Evolutionary conservation across 2,329 filamentous ascomycete species (phyloP).

Genomic region (Lecanicillium sp.): DNA sequence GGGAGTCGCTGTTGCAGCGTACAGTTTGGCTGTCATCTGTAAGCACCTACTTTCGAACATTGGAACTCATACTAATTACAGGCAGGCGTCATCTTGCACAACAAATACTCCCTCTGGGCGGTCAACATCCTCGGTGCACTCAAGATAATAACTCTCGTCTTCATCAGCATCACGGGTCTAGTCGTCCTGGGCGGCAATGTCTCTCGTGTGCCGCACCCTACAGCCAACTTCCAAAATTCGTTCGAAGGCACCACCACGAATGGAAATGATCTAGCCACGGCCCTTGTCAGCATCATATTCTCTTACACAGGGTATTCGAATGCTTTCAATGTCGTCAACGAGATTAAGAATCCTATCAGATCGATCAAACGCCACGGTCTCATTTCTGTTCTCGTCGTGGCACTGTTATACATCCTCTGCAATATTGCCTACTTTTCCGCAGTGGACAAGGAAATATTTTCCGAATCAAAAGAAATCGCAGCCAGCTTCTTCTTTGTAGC

Average conservation of each 20-base stretch:
- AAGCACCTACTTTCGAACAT: conserved; percentile 15
- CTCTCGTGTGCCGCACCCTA: conserved; percentile 21
- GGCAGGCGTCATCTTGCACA: conserved; percentile 40
- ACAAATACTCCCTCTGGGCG: conserved; percentile 47
- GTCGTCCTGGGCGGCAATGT: conserved; percentile 45
- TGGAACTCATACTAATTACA: background rate
- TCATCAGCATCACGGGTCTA: conserved; percentile 52
- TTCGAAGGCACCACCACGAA: conserved; percentile 26
- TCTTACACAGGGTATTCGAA: conserved; percentile 51
- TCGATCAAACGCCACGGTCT: conserved; percentile 43
- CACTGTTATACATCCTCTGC: conserved; percentile 48
- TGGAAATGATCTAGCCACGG: conserved; percentile 31
- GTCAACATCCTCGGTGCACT: conserved; percentile 50
- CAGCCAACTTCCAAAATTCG: conserved; percentile 26
- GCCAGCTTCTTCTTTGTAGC: conserved; percentile 52
- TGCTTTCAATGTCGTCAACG: conserved; percentile 55
- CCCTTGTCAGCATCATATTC: conserved; percentile 51
- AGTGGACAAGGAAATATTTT: conserved; percentile 46
- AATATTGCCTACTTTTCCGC: conserved; percentile 56
- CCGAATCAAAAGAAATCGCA: conserved; percentile 42
- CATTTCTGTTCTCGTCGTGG: conserved; percentile 41
- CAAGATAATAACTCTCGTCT: conserved; percentile 56
- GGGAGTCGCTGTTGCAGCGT: conserved; percentile 57
- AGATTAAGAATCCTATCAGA: conserved; percentile 52
- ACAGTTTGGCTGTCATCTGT: conserved; percentile 51